These are phyloP conservation scores for Angomonas deanei DNA, from an alignment of 208 protist genomes.

Conservation along the genomic window DNA sequence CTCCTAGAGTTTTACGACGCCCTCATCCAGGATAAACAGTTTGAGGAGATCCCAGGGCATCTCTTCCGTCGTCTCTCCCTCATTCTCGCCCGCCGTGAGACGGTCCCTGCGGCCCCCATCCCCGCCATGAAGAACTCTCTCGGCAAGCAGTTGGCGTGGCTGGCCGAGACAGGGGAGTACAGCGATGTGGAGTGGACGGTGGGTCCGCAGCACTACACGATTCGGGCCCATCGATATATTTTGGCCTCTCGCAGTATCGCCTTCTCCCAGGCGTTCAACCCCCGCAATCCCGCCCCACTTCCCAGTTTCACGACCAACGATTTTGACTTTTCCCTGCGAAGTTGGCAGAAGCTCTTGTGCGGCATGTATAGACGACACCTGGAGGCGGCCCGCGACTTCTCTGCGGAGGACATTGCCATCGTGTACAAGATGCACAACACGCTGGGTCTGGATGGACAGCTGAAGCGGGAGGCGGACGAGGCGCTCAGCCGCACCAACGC, in stretches of 20 bases:
- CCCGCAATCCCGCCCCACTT: constrained; percentile 31
- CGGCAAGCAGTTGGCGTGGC: constrained; percentile 69
- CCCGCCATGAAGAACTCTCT: constrained; percentile 69
- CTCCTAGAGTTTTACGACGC: constrained; percentile 80
- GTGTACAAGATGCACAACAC: constrained; percentile 79
- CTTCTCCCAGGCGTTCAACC: constrained; percentile 69
- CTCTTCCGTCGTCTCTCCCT: constrained; percentile 86
- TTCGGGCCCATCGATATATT: constrained; percentile 77
- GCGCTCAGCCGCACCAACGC: constrained; percentile 65
- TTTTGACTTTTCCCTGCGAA: constrained; percentile 82
- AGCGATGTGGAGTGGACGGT: constrained; percentile 78
- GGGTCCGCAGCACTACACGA: constrained; percentile 54
- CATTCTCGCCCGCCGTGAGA: constrained; percentile 65
- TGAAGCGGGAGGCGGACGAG: constrained; percentile 79
- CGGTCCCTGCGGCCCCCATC: constrained; percentile 53
- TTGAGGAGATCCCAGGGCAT: constrained; percentile 86
- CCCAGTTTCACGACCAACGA: constrained; percentile 47
- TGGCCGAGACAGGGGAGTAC: constrained; percentile 83
- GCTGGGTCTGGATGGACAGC: constrained; percentile 79
- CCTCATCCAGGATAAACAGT: constrained; percentile 82
- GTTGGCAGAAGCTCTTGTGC: constrained; percentile 72
- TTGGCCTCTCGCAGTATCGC: constrained; percentile 77
- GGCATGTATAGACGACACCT: constrained; percentile 78
- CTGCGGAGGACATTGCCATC: constrained; percentile 78
- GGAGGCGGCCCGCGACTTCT: constrained; percentile 52